Percentiles rank a stretch among this genome's conserved stretches.
phyloP scores from a whole-genome alignment of 2,329 filamentous ascomycete species.

The Botrytis medusae region DNA sequence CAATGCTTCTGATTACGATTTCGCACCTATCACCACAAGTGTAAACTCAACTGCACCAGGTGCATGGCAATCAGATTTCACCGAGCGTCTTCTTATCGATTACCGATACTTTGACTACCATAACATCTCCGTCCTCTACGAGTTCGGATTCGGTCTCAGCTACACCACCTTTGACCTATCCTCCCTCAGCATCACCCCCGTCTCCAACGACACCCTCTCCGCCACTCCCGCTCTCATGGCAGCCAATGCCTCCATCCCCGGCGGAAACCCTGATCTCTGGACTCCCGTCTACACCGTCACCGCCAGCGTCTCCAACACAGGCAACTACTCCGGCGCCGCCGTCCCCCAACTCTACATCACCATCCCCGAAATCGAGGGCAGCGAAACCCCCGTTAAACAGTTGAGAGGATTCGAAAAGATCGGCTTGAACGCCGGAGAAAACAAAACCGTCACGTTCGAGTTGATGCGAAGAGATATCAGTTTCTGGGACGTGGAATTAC shows the following conservation, averaged over 20 bases:
- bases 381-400: conserved; percentile 47
- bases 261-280: conserved; percentile 57
- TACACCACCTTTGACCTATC: conserved; percentile 69
- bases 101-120: conserved; percentile 52
- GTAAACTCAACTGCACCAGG: conserved; percentile 41
- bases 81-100: conserved; percentile 50
- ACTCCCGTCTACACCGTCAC: conserved; percentile 50
- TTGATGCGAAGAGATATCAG: conserved; percentile 78
- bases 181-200: conserved; percentile 35
- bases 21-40: conserved; percentile 42
- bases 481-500: conserved; percentile 73
- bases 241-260: conserved; percentile 43
- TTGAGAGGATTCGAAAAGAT: conserved; percentile 81
- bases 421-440: conserved; percentile 66
- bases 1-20: conserved; percentile 53
- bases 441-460: conserved; percentile 61
- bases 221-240: conserved; percentile 37
- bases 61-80: conserved; percentile 47
- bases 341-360: conserved; percentile 42
- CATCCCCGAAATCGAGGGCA: neutral
- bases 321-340: conserved; percentile 39
- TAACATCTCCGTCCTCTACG: conserved; percentile 41
- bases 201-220: conserved; percentile 41
- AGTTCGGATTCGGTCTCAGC: conserved; percentile 56
- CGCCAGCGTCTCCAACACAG: conserved; percentile 54